Base-by-base conservation (phyloP, 306 rosid genomes). In the Rosa lucieae region DNA sequence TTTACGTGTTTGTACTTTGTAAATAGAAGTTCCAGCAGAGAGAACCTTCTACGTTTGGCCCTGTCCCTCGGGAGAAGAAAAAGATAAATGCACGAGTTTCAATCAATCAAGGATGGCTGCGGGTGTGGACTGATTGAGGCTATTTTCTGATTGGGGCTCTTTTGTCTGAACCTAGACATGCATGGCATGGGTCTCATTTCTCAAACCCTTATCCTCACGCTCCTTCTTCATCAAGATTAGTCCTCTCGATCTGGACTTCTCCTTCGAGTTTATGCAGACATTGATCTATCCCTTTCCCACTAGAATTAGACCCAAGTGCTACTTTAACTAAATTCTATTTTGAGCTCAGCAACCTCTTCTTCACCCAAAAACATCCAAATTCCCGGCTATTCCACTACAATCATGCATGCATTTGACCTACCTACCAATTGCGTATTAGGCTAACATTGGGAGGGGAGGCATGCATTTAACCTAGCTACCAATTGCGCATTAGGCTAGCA, bases 401-500 rank as follows among this genome's bases (percentile, higher is more conserved):
- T 74, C 4, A 74, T 55, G 67, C 39, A 55, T 55, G 40, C n/a
- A 6, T 55, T 55, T 37, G 37, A 55, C 52, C 35, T 9, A 52
- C 1, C 23, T 66, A 73, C n/a, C 42, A 42, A 58, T 74, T 40
- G 55, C 78, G 55, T 74, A 74, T 74, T 40, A 8, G 2, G 52
- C 40, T 40, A 5, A 39, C 68, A 26, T 26, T 26, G 29, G 29
- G 29, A 26, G 29, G 29, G 29, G 29, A 26, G 29, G 29, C 39
- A 55, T 55, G 40, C n/a, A 6, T 55, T 55, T 37, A n/a, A 55
- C 52, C 35, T 9, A 52, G 3, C 23, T 66, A 73, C n/a, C 42
- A 42, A 58, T 74, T 40, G 55, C 78, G 55, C 58, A 74, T 74
- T 40, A 8, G 2, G 52, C 40, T 40, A 5, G 51, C 68, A 26